Evolutionary conservation across 2,329 filamentous ascomycete genomes (phyloP), one percentile per base, ranked within the genome.

Genomic region (Neoarthrinium moseri): DNA sequence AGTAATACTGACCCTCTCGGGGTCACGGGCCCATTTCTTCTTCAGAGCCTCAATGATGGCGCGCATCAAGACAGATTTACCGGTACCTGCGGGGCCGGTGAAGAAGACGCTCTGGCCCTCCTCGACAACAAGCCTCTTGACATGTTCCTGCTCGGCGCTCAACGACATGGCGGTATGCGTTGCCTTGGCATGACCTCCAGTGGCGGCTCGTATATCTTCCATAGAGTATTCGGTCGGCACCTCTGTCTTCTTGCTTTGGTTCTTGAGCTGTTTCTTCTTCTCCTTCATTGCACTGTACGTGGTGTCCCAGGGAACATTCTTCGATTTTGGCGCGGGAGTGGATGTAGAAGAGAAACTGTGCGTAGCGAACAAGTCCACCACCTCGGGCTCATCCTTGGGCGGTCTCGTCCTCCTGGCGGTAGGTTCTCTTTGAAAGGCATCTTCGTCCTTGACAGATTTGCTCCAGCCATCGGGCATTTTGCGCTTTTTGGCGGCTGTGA

Each of bases 21-120:
- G 83, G 53, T 96, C 89, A 40, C 80, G 78, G 3, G 69, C 72
- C 64, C 86, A 87, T 61, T 95, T 96, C 51, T 81, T 81, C 49
- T 87, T 87, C 41, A 99, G 64, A 4, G 87, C 83, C 5, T 80
- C 72, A 56, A 99, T 97, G 50, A 97, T 96, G 53, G 95, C 84
- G 52, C 91, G 82, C 78, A 99, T 90, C 47, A 99, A 70, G 4
- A 99, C 92, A 2, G 94, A 99, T 73, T 99, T 99, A 66, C 94
- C 94, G 4, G 94, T 96, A 75, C 87, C 91, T 47, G 94, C 94
- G 48, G 94, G 95, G 56, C 94, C 94, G 1, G 94, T 99, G 66
- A 99, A 99, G 72, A 99, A 99, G 3, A 96, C 91, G 57, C 92
- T 97, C 64, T 91, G 86, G 48, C 80, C 80, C 52, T 88, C 73